A percentile compares a stretch with the other conserved stretches of the same genome.
phyloP scores from a whole-genome alignment of 805 yeast species.

The Yamadazyma laniorum region DNA sequence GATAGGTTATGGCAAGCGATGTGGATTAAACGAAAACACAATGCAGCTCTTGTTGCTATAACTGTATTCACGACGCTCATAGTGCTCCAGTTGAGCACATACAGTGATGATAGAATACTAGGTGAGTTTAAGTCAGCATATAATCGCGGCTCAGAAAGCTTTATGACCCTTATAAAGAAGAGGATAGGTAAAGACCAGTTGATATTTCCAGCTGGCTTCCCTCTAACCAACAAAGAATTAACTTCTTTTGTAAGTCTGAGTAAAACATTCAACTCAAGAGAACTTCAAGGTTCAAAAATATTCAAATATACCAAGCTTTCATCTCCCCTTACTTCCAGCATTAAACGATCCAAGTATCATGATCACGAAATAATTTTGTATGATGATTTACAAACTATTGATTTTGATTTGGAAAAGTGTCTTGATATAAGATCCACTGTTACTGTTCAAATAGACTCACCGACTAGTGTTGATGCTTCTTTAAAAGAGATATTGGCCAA shows the following conservation, averaged over 20 bases:
- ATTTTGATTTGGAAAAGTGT: constrained; percentile 13
- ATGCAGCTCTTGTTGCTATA: constrained; percentile 5
- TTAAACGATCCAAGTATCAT: constrained; percentile 9
- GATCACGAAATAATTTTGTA: constrained; percentile 14
- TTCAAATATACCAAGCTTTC: constrained; percentile 7
- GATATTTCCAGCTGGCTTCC: constrained; percentile 17
- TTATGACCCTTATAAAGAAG: constrained; percentile 6
- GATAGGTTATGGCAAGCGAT: constrained; percentile 4
- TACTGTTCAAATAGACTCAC: constrained; percentile 13
- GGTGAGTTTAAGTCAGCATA: constrained; percentile 13
- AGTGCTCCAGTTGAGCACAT: constrained; percentile 4
- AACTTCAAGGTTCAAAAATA: constrained; percentile 10
- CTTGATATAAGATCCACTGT: constrained; percentile 4
- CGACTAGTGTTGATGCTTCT: constrained; percentile 15
- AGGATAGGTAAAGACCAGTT: constrained; percentile 15
- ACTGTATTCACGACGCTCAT: constrained; percentile 1
- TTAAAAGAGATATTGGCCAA: constrained; percentile 13
- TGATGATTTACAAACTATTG: constrained; percentile 13
- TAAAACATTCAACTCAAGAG: constrained; percentile 12
- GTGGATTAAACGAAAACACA: constrained; percentile 8
- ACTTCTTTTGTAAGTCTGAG: constrained; percentile 7
- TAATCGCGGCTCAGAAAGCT: constrained; percentile 12
- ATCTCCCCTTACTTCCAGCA: constrained; percentile 6
- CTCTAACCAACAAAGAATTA: constrained; percentile 7
- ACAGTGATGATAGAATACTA: constrained; percentile 4